Base-by-base conservation (phyloP, 2,329 filamentous ascomycete species). In the Beauveria medogensis region DNA sequence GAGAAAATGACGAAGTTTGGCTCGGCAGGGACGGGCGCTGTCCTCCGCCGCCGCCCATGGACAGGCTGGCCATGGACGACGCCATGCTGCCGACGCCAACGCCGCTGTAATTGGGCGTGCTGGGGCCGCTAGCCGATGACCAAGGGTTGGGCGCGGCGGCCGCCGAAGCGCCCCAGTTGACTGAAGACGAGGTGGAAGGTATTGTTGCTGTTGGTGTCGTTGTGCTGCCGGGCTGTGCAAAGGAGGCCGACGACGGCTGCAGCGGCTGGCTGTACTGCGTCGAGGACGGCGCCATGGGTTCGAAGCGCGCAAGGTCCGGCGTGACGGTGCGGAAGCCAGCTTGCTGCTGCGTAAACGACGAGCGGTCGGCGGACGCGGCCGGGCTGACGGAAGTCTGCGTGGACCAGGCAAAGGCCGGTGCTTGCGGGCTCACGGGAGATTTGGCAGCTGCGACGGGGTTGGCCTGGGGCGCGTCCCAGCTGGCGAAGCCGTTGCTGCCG, bases 251-350 rank as follows among this genome's bases (percentile, higher is more conserved):
- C 22, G 71, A 71, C 1, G 82, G 80, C 59, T 82, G 82, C 34
- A 86, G 70, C 0, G 85, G 84, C 63, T 86, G 79, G 2, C 84
- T 86, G 68, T 80, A 87, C 69, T 88, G 85, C 1, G 85, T 87
- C 16, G 80, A 75, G 3, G 81, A 80, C 0, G 85, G 85, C 1
- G 80, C 78, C 63, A 88, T 75, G 20, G 81, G 68, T 53, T 80
- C 77, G 64, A 87, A 84, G 18, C 77, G 74, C 20, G 73, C 75
- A 0, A 87, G 74, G 63, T 87, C 84, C 0, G 84, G 83, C 1
- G 82, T 85, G 30, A 86, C 80, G 0, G 82, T 84, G 52, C 84
- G 74, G 70, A 80, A 85, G 20, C 75, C 65, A 12, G 70, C 41
- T 30, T 63, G 67, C 59, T 78, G 65, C 30, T 67, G 37, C 24